phyloP scores from a whole-genome alignment of 148 eudicot species.

The Cornus controversa region DNA sequence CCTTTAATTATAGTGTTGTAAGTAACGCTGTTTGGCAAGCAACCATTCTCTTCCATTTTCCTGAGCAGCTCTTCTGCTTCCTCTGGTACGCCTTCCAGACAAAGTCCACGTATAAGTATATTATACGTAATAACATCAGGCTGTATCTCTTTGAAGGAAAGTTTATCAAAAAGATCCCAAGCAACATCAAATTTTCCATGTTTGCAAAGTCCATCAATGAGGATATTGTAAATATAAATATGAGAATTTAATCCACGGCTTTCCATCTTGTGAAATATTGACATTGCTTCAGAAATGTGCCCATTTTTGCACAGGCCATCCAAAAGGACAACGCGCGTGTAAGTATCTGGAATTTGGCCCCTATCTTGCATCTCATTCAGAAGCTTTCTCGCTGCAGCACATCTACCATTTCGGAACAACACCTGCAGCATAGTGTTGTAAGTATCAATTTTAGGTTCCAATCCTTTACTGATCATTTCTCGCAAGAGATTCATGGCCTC shows the following conservation, averaged over 20 bases:
- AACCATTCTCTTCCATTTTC: background rate
- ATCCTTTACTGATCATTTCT: slow-evolving; percentile 20
- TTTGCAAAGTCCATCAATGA: no score
- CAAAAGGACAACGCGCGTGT: no score
- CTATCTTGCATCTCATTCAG: no score
- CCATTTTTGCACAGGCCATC: no score
- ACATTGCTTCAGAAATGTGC: slow-evolving; percentile 3
- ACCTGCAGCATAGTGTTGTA: slow-evolving; percentile 7
- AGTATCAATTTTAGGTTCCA: slow-evolving; percentile 4
- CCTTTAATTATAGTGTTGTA: background rate
- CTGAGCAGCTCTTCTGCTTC: background rate
- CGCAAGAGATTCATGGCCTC: background rate
- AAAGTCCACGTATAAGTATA: slow-evolving; percentile 10
- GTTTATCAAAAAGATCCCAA: no score
- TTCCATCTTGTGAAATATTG: background rate
- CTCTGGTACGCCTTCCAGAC: slow-evolving; percentile 2
- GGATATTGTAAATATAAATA: no score
- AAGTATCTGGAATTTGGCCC: no score
- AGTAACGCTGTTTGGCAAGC: background rate
- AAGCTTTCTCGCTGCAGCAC: no score
- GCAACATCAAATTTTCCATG: no score
- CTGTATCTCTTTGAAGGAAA: background rate
- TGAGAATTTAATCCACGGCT: no score
- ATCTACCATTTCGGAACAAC: no score
- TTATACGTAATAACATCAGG: background rate